These are phyloP conservation scores for Aspergillus sp. DNA, from an alignment of 2,329 filamentous ascomycete genomes.

Conservation along the genomic window DNA sequence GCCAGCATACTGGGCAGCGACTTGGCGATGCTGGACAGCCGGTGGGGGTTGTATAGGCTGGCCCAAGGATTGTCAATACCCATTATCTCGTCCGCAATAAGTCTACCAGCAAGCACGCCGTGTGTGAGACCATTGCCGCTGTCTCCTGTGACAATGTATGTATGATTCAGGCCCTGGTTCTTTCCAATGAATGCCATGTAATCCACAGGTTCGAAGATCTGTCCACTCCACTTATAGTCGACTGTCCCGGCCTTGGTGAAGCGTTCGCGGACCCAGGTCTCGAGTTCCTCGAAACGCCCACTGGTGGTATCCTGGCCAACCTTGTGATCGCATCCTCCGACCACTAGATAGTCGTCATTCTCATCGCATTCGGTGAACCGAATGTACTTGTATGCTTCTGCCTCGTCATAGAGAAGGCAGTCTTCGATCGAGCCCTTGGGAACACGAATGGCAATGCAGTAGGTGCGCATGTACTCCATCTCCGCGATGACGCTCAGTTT, in stretches of 20 bases:
- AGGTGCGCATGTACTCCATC: slow-evolving; percentile 57
- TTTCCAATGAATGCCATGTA: slow-evolving; percentile 59
- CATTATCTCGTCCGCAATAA: slow-evolving; percentile 59
- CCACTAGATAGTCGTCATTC: slow-evolving; percentile 57
- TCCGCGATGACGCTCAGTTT: slow-evolving; percentile 57
- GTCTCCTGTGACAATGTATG: slow-evolving; percentile 60
- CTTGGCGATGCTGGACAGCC: slow-evolving; percentile 49
- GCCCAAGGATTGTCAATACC: slow-evolving; percentile 54
- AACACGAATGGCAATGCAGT: slow-evolving; percentile 59
- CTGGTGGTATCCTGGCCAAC: slow-evolving; percentile 55
- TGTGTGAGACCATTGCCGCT: slow-evolving; percentile 61
- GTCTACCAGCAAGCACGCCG: slow-evolving; percentile 54
- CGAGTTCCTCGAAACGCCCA: slow-evolving; percentile 54
- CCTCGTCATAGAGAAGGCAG: slow-evolving; percentile 58
- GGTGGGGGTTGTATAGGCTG: slow-evolving; percentile 54
- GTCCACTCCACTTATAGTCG: slow-evolving; percentile 61
- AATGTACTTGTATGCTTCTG: slow-evolving; percentile 59
- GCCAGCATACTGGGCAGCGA: slow-evolving; percentile 49
- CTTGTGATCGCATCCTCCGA: slow-evolving; percentile 61
- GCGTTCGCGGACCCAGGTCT: slow-evolving; percentile 55
- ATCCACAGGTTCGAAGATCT: slow-evolving; percentile 59
- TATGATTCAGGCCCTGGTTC: slow-evolving; percentile 55
- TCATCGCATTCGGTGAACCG: slow-evolving; percentile 57
- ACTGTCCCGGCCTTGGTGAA: slow-evolving; percentile 53
- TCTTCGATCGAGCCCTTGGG: slow-evolving; percentile 57